phyloP scores from a whole-genome alignment of 2,329 filamentous ascomycete species.

The Parascedosporium putredinis region DNA sequence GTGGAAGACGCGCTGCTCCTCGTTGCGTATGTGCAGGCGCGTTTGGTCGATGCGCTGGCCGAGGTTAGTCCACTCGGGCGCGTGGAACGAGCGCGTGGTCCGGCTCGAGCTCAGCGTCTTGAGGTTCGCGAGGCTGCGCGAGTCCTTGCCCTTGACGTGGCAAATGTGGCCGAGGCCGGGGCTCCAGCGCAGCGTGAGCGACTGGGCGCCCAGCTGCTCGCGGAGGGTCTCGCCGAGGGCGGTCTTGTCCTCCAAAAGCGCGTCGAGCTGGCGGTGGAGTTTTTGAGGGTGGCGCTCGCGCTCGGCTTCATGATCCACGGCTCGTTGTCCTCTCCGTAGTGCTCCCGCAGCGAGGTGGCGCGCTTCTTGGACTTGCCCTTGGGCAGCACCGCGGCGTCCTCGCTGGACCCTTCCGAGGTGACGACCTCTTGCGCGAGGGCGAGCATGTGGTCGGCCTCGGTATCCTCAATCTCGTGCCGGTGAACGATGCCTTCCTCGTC shows the following conservation, averaged over 20 bases:
- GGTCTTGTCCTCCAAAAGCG: conserved; percentile 49
- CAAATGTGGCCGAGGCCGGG: conserved; percentile 82
- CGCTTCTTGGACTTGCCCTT: conserved; percentile 39
- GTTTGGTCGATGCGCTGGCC: conserved; percentile 70
- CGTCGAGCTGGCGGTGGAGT: conserved; percentile 58
- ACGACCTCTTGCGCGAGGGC: conserved; percentile 64
- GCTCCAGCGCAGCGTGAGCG: conserved; percentile 74
- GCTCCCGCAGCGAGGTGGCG: conserved; percentile 37
- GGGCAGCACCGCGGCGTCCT: conserved; percentile 43
- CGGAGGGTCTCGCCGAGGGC: conserved; percentile 52
- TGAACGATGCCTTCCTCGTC: conserved; percentile 85
- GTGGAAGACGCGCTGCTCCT: conserved; percentile 74
- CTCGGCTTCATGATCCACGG: conserved; percentile 55
- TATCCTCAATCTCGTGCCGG: conserved; percentile 67
- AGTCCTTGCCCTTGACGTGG: conserved; percentile 77
- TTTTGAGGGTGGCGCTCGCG: conserved; percentile 56
- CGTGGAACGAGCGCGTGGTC: conserved; percentile 73
- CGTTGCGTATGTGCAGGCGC: conserved; percentile 66
- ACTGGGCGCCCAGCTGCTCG: conserved; percentile 47
- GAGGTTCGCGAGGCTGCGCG: conserved; percentile 24
- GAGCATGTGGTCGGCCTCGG: conserved; percentile 58
- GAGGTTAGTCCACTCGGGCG: conserved; percentile 72
- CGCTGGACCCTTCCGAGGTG: conserved; percentile 51
- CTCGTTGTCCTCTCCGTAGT: conserved; percentile 50
- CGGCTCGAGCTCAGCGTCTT: conserved; percentile 67